Conservation (phyloP, 2,329 filamentous ascomycete species). For the Neophaeococcomyces aloes region DNA sequence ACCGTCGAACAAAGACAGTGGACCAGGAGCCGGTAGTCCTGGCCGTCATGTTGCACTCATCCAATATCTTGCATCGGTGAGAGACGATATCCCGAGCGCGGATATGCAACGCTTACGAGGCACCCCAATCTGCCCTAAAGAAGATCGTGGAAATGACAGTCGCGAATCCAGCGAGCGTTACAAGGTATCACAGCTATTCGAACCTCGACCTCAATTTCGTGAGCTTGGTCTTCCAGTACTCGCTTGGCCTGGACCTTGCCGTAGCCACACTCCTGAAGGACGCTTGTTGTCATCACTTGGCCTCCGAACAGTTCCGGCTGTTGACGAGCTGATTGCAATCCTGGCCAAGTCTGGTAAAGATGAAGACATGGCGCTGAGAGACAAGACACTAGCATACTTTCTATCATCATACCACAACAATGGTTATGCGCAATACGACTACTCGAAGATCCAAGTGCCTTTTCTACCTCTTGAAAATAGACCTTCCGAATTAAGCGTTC, state of each 20-base stretch:
- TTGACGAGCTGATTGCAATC: conserved; percentile 64
- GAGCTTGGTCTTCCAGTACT: conserved; percentile 63
- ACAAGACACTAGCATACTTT: conserved; percentile 69
- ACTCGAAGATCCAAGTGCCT: conserved; percentile 43
- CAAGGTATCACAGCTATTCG: conserved; percentile 68
- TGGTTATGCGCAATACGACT: conserved; percentile 57
- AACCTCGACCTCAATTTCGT: conserved; percentile 61
- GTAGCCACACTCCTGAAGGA: conserved; percentile 57
- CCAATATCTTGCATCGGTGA: conserved; percentile 84
- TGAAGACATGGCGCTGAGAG: conserved; percentile 46
- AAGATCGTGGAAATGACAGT: conserved; percentile 45
- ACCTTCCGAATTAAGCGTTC: conserved; percentile 52
- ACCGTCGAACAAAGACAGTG: conserved; percentile 30
- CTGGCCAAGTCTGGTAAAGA: conserved; percentile 54
- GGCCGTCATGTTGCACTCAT: conserved; percentile 95
- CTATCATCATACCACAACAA: conserved; percentile 69
- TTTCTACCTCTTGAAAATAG: conserved; percentile 64
- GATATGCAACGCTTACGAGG: conserved; percentile 70
- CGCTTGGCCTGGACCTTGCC: conserved; percentile 70
- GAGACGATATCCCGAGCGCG: conserved; percentile 70
- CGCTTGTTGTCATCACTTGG: conserved; percentile 65
- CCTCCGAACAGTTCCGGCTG: conserved; percentile 59
- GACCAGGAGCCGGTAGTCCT: conserved; percentile 32
- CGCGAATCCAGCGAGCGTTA: conserved; percentile 46
- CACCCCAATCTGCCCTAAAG: conserved; percentile 73